Conservation (phyloP, 306 rosid genomes). For the Dalbergia oliveri region DNA sequence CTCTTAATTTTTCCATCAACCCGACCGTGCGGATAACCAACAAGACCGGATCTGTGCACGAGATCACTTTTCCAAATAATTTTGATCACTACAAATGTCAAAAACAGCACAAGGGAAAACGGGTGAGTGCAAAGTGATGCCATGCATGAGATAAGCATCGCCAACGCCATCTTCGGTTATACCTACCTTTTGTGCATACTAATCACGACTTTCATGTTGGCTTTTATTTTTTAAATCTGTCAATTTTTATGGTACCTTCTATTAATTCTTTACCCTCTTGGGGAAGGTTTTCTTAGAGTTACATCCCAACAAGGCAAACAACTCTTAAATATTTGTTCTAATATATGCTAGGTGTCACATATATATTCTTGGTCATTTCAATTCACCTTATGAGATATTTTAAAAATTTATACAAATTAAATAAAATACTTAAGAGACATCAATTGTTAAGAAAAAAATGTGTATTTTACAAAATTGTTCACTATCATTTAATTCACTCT, state of each 20-base stretch:
- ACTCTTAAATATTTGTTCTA: too few species aligned
- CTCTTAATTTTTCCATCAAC: background rate
- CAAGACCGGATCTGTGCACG: background rate
- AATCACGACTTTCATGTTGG: constrained; percentile 20
- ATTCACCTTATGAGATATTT: too few species aligned
- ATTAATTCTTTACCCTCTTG: background rate
- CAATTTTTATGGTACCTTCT: constrained; percentile 1
- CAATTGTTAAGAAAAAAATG: too few species aligned
- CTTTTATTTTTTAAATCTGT: background rate
- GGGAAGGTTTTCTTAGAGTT: too few species aligned
- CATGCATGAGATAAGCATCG: constrained; percentile 42
- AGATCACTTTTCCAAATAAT: background rate
- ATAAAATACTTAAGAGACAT: too few species aligned
- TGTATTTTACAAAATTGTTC: too few species aligned
- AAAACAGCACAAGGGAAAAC: constrained; percentile 12
- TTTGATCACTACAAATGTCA: constrained; percentile 21
- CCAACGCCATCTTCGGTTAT: constrained; percentile 44
- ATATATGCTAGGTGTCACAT: too few species aligned
- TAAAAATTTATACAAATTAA: too few species aligned
- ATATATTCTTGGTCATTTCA: too few species aligned
- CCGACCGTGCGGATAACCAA: background rate
- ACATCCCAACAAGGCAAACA: too few species aligned
- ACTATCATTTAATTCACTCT: too few species aligned
- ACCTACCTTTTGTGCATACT: constrained; percentile 3
- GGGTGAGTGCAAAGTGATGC: constrained; percentile 1